Base-by-base conservation (phyloP, 2,329 filamentous ascomycete genomes). In the Aspergillus udagawae region DNA sequence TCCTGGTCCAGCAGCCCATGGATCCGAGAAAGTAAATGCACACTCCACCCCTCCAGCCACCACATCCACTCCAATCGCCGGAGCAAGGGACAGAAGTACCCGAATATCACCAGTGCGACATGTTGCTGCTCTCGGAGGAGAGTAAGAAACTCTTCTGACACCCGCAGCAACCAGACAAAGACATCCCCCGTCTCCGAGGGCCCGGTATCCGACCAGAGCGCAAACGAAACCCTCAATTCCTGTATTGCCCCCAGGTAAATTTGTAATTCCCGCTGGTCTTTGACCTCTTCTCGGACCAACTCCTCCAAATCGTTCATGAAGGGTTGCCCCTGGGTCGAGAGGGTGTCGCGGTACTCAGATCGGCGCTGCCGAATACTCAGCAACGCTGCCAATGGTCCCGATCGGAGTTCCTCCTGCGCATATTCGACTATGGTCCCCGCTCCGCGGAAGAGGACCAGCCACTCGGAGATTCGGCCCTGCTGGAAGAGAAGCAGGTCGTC, bases 401-500 rank as follows among this genome's bases (percentile, higher is more conserved):
- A 54, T 8, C 28, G 29, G 59, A 72, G 51, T 29, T 55, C 49
- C 25, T 68, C 63, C 3, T 62, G 53, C 6, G 68, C 65, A 0
- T 65, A 64, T 17, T 70, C 54, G 14, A 76, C 59, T 48, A 77
- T 69, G 3, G 67, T 69, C 23, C 65, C 66, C 17, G 71, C 70
- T 8, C 75, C 75, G 47, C 73, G 71, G 45, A 75, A 69, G 2
- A 77, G 62, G 32, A 67, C 56, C 0, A 76, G 62, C 77, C 76
- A 78, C 38, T 75, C 69, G 2, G 74, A 69, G 6, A 74, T 62
- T 9, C 68, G 67, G 7, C 65, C 68, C 20, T 73, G 60, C 17
- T 69, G 65, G 38, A 73, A 63, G 17, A 75, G 61, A 3, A 78
- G 64, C 25, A 77, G 70, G 35, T 77, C 71, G 9, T 66, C 67